Conservation (phyloP, 345 rosid genomes). For the Bruguiera sexangula region DNA sequence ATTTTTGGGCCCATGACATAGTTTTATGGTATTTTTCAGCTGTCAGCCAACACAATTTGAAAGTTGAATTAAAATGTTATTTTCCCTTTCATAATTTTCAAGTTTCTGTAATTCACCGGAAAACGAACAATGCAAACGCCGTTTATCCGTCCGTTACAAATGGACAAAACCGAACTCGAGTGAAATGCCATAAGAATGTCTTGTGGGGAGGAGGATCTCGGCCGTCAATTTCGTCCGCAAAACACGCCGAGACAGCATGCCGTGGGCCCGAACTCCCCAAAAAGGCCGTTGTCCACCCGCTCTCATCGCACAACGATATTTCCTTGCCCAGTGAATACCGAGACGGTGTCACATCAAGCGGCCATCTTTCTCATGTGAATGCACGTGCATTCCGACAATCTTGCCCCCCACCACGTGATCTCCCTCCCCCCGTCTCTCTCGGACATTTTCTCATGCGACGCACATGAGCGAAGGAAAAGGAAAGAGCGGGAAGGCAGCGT, state of each 20-base stretch:
- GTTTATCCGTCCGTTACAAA: background rate
- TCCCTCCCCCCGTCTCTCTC: no score
- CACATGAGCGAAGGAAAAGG: background rate
- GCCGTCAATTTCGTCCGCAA: conserved; percentile 32
- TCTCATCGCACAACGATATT: conserved; percentile 30
- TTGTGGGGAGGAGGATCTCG: conserved; percentile 20
- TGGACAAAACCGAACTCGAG: background rate
- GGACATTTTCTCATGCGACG: background rate
- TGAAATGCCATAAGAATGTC: conserved; percentile 15
- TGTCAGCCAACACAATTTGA: background rate
- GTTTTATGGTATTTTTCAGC: background rate
- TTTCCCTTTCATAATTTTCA: no score
- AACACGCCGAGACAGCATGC: background rate
- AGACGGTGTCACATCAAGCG: conserved; percentile 21
- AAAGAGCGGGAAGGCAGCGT: background rate
- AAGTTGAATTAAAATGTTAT: no score
- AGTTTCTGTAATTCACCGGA: no score
- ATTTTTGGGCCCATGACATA: conserved; percentile 2
- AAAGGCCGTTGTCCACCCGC: background rate
- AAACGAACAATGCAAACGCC: no score
- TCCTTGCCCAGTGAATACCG: conserved; percentile 13
- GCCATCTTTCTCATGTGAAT: conserved; percentile 45
- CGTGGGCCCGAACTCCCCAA: background rate
- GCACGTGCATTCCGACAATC: conserved; percentile 55
- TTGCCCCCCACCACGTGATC: conserved; percentile 48